These are phyloP conservation scores for Seiridium cupressi DNA, from an alignment of 2,329 filamentous ascomycete species.

Conservation along the genomic window DNA sequence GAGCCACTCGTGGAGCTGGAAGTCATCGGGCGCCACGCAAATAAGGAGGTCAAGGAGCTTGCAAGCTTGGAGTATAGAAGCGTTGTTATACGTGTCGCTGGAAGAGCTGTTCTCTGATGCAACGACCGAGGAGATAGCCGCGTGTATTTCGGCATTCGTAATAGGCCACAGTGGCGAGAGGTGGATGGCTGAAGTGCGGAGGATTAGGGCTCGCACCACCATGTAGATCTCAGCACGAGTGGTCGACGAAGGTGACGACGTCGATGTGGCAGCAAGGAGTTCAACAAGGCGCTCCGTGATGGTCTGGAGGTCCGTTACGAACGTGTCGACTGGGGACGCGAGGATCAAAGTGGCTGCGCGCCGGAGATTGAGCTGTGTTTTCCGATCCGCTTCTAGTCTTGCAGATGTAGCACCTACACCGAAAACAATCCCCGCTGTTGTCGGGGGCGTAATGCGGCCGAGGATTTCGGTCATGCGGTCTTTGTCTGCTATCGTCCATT, in stretches of 20 bases:
- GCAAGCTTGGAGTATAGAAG: slow-evolving; percentile 82
- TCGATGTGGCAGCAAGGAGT: slow-evolving; percentile 76
- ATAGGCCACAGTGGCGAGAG: slow-evolving; percentile 87
- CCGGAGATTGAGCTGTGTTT: slow-evolving; percentile 85
- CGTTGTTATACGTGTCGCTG: slow-evolving; percentile 72
- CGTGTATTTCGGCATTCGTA: slow-evolving; percentile 81
- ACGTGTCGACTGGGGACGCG: slow-evolving; percentile 73
- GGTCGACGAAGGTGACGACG: slow-evolving; percentile 86
- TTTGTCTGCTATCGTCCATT: slow-evolving; percentile 85
- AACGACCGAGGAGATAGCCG: slow-evolving; percentile 72
- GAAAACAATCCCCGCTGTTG: slow-evolving; percentile 94
- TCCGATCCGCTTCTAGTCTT: slow-evolving; percentile 89
- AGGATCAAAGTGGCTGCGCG: slow-evolving; percentile 78
- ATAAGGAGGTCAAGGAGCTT: slow-evolving; percentile 91
- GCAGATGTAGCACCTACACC: slow-evolving; percentile 96
- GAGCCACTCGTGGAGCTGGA: slow-evolving; percentile 97
- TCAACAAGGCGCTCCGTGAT: slow-evolving; percentile 86
- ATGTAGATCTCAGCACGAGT: slow-evolving; percentile 90
- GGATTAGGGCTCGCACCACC: slow-evolving; percentile 75
- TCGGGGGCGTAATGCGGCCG: slow-evolving; percentile 75
- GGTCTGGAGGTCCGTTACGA: slow-evolving; percentile 69
- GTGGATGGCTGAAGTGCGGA: slow-evolving; percentile 77
- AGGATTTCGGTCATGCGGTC: slow-evolving; percentile 82
- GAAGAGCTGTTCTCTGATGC: slow-evolving; percentile 62
- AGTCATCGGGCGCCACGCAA: slow-evolving; percentile 86